phyloP scores from a whole-genome alignment of 1,284 basidiomycete genomes.

The Malassezia equina region DNA sequence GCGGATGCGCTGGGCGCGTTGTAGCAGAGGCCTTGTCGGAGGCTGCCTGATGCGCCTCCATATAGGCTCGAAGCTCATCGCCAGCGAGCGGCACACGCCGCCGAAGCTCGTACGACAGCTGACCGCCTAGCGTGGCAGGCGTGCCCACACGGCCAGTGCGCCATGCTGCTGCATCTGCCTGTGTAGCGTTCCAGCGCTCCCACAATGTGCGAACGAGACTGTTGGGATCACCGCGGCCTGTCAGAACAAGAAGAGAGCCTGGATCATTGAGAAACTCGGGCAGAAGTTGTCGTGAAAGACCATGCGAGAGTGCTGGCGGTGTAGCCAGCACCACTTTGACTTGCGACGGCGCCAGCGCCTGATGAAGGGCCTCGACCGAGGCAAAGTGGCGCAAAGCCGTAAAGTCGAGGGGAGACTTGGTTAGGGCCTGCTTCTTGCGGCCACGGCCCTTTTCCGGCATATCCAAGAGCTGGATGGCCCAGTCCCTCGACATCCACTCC shows the following conservation, averaged over 20 bases:
- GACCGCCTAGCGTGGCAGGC: constrained; percentile 51
- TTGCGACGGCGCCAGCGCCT: constrained; percentile 61
- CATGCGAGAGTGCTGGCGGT: constrained; percentile 81
- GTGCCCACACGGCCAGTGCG: constrained; percentile 77
- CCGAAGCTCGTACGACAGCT: constrained; percentile 53
- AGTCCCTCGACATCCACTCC: constrained; percentile 93
- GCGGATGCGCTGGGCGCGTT: constrained; percentile 63
- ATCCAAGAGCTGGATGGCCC: constrained; percentile 51
- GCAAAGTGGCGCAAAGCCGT: constrained; percentile 74
- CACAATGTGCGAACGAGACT: constrained; percentile 72
- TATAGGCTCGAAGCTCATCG: constrained; percentile 68
- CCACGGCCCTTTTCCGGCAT: constrained; percentile 20
- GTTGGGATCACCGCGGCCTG: constrained; percentile 58
- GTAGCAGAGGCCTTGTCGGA: constrained; percentile 64
- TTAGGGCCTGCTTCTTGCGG: constrained; percentile 7
- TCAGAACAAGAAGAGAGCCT: constrained; percentile 33
- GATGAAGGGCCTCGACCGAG: constrained; percentile 66
- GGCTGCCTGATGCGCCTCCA: constrained; percentile 69
- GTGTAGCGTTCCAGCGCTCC: constrained; percentile 71
- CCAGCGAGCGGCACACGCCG: constrained; percentile 61
- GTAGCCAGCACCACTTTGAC: constrained; percentile 88
- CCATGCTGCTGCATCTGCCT: constrained; percentile 66
- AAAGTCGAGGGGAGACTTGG: constrained; percentile 34
- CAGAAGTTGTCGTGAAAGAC: constrained; percentile 76
- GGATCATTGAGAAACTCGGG: constrained; percentile 71